These are phyloP conservation scores for Diphasiastrum complanatum DNA, from an alignment of 83 land plant genomes.

Conservation along the genomic window DNA sequence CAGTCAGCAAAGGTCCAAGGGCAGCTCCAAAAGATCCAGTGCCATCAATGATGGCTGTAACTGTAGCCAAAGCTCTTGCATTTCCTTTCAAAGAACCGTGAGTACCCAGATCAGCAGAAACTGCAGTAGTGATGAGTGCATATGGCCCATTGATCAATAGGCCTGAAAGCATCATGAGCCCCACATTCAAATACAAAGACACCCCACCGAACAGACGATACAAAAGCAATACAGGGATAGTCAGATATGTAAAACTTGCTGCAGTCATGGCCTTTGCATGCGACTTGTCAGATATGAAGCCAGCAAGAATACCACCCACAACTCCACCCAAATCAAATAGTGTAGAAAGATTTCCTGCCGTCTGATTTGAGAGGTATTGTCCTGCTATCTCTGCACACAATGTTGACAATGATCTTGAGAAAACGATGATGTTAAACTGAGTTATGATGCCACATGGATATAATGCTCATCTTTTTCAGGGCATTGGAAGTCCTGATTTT, in stretches of 20 bases:
- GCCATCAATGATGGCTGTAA: not conserved
- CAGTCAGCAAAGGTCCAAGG: not conserved
- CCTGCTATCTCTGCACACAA: constrained; percentile 13
- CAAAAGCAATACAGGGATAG: constrained; percentile 15
- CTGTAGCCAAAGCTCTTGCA: not conserved
- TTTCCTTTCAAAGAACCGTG: not conserved
- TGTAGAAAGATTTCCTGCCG: constrained; percentile 7
- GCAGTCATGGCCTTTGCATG: constrained; percentile 19
- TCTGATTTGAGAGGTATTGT: not conserved
- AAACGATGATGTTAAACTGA: no score
- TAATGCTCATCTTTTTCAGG: no score
- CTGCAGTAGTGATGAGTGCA: not conserved
- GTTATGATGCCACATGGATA: no score
- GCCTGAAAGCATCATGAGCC: not conserved
- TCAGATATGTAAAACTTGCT: constrained; percentile 12
- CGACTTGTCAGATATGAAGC: constrained; percentile 12
- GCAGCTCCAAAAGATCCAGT: not conserved
- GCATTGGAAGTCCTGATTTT: no score
- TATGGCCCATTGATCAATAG: not conserved
- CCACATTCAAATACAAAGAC: not conserved
- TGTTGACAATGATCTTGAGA: no score
- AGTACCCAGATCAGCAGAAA: no score
- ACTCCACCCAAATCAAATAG: constrained; percentile 15
- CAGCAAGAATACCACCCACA: constrained; percentile 13
- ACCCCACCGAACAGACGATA: not conserved